These are phyloP conservation scores for Ochromonas danica DNA, from an alignment of 108 stramenopile genomes.

Conservation along the genomic window DNA sequence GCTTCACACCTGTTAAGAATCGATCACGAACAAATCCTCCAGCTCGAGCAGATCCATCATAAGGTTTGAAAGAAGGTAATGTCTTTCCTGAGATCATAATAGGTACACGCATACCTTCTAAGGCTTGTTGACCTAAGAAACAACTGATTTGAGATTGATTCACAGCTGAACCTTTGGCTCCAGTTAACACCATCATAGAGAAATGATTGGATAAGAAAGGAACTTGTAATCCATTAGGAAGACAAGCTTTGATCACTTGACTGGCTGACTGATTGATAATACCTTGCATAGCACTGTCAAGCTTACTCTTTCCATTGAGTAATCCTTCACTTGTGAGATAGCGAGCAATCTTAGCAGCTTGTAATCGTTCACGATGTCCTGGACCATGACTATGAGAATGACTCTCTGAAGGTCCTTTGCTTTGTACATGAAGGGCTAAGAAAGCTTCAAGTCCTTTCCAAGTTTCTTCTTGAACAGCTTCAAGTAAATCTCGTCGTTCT, in stretches of 20 bases:
- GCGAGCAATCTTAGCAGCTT: neutral
- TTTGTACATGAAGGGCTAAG: neutral
- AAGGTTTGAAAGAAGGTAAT: slow-evolving; percentile 92
- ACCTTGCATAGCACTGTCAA: slow-evolving; percentile 92
- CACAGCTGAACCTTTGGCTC: slow-evolving; percentile 97
- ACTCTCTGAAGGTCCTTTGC: neutral
- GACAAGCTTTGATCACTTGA: slow-evolving; percentile 86
- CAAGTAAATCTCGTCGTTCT: slow-evolving; percentile 64
- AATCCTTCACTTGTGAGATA: neutral
- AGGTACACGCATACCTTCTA: slow-evolving; percentile 98
- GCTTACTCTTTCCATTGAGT: slow-evolving; percentile 59
- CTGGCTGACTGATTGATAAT: slow-evolving; percentile 74
- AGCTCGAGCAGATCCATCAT: slow-evolving; percentile 91
- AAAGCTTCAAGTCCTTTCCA: neutral
- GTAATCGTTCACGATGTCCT: no score
- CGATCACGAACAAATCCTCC: slow-evolving; percentile 98
- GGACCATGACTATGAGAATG: neutral
- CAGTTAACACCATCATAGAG: slow-evolving; percentile 94
- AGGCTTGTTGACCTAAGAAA: slow-evolving; percentile 97
- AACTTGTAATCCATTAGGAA: slow-evolving; percentile 88
- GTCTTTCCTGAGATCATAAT: slow-evolving; percentile 91
- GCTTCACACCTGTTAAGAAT: slow-evolving; percentile 92
- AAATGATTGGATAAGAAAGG: slow-evolving; percentile 96
- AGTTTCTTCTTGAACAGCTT: neutral
- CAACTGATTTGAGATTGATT: slow-evolving; percentile 98